Base-by-base conservation (phyloP, 371 early-diverging fungal species). In the Spiromyces aspiralis region DNA sequence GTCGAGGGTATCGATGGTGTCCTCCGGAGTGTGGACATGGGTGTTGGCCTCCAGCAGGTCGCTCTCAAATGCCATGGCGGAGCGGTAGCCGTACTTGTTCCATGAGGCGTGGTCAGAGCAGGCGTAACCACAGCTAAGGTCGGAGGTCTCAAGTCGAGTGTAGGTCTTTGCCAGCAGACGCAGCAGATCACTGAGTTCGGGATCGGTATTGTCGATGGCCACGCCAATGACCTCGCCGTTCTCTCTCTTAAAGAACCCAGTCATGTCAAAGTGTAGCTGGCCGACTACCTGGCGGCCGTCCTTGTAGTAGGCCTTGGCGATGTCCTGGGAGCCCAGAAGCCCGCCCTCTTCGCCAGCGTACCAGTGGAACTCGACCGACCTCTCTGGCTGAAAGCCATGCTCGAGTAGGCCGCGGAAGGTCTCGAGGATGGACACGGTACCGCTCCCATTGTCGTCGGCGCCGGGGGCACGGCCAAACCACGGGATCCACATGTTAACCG, bases 351-450 rank as follows among this genome's bases (percentile, higher is more conserved):
- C 90, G 46, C 76, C 90, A 51, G 87, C 81, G 56, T 88, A 94
- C 87, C 88, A 96, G 67, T 93, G 95, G 75, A 94, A 92, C 62
- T 94, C 95, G 27, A 96, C 83, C 16, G 91, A 77, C 48, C 85
- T 72, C 41, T 72, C 61, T 16, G 92, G 94, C 22, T 66, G 70
- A 65, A 90, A 87, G 43, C 70, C 73, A 4, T 68, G 45, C 23
- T 63, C 53, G 25, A 90, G 70, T 1, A 92, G 62, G 27, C 64
- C 73, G 25, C 86, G 77, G 76, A 89, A 83, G 22, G 89, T 79
- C 63, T 92, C 91, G 43, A 91, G 69, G 44, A 87, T 86, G 0
- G 91, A 87, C 2, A 81, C 79, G 0, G 85, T 83, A 12, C 97
- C 97, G 50, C 67, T 67, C 23, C 72, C 72, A 45, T 72, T 70